Evolutionary conservation across 768 basidiomycete genomes (phyloP).

Genomic region (Lentinula aciculospora): DNA sequence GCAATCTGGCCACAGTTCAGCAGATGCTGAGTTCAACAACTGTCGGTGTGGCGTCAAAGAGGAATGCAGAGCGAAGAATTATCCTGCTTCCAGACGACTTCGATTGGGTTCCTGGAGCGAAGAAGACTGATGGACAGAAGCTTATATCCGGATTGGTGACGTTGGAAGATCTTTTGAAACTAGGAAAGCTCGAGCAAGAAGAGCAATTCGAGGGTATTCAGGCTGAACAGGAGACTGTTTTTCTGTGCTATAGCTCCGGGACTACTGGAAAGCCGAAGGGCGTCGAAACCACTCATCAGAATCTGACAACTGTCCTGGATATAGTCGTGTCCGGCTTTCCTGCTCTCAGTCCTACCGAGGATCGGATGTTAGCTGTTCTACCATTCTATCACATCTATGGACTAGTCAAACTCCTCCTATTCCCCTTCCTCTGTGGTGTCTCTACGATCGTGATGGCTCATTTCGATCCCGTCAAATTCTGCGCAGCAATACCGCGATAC

Average conservation of each 20-base stretch:
- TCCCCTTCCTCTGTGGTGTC: slow-evolving; percentile 44
- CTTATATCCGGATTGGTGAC: slow-evolving; percentile 26
- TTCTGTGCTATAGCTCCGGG: slow-evolving; percentile 57
- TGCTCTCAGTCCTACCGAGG: slow-evolving; percentile 28
- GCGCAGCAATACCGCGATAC: slow-evolving; percentile 60
- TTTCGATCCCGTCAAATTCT: slow-evolving; percentile 70
- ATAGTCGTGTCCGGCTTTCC: slow-evolving; percentile 45
- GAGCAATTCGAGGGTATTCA: slow-evolving; percentile 47
- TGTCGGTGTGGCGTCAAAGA: slow-evolving; percentile 22
- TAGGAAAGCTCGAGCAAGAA: slow-evolving; percentile 44
- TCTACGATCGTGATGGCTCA: slow-evolving; percentile 55
- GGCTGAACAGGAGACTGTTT: slow-evolving; percentile 49
- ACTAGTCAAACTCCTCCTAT: slow-evolving; percentile 52
- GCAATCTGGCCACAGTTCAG: slow-evolving; percentile 46
- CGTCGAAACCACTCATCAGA: slow-evolving; percentile 57
- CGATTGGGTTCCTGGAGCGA: slow-evolving; percentile 36
- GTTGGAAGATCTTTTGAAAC: slow-evolving; percentile 45
- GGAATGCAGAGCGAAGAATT: slow-evolving; percentile 47
- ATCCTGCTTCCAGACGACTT: slow-evolving; percentile 49
- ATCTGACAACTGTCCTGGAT: slow-evolving; percentile 54
- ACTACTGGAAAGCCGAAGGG: slow-evolving; percentile 79
- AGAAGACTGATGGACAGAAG: slow-evolving; percentile 19
- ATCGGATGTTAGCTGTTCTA: slow-evolving; percentile 57
- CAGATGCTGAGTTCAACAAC: slow-evolving; percentile 41
- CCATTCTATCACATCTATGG: slow-evolving; percentile 55